Evolutionary conservation across 2,329 filamentous ascomycete species (phyloP).

Genomic region (Cercospora sesami): DNA sequence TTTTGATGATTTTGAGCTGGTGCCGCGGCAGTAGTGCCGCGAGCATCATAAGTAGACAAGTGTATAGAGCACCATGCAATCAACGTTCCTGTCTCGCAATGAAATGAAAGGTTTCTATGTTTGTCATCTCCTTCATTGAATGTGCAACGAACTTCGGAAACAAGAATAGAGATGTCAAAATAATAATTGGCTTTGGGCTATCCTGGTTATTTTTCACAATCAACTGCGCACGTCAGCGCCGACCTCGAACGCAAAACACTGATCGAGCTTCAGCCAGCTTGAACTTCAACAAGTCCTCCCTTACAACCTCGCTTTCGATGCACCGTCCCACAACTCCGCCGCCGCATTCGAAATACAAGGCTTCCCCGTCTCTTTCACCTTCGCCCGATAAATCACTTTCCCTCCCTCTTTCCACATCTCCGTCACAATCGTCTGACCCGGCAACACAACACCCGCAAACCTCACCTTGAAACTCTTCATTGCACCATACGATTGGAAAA

Average conservation of each 20-base stretch:
- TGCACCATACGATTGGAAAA: constrained; percentile 77
- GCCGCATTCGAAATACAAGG: constrained; percentile 77
- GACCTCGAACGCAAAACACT: too few species aligned
- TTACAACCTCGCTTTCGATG: constrained; percentile 52
- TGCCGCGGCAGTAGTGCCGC: neutral
- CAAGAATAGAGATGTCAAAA: too few species aligned
- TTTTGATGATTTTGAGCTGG: neutral
- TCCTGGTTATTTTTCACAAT: too few species aligned
- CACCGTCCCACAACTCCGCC: constrained; percentile 60
- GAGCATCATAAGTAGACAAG: too few species aligned
- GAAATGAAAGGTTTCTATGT: too few species aligned
- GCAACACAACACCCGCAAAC: constrained; percentile 80
- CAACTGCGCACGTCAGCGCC: too few species aligned
- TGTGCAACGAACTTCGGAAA: too few species aligned
- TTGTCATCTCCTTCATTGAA: too few species aligned
- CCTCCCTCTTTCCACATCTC: constrained; percentile 91
- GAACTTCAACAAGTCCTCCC: neutral
- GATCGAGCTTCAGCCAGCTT: too few species aligned
- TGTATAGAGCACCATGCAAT: too few species aligned
- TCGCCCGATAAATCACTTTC: constrained; percentile 78
- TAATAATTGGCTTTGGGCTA: too few species aligned
- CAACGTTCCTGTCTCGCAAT: too few species aligned
- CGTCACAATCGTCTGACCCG: constrained; percentile 81
- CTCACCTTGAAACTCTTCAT: constrained; percentile 91
- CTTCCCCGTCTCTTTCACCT: constrained; percentile 90